Percentiles rank a stretch among this genome's conserved stretches.
phyloP scores from a whole-genome alignment of 805 yeast genomes.

The Lipomyces anomalus region DNA sequence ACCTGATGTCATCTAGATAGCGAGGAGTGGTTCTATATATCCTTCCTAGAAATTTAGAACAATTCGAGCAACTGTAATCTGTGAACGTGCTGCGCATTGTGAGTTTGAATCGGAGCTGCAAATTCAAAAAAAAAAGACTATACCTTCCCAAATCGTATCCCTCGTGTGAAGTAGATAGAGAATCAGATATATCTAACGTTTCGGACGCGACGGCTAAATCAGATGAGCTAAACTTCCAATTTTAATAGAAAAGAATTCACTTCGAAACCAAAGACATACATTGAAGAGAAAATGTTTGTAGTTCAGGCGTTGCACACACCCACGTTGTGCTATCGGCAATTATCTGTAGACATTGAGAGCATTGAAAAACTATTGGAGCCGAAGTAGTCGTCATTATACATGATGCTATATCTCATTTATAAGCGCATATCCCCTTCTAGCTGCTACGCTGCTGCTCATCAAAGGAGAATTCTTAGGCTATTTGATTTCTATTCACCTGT shows the following conservation, averaged over 20 bases:
- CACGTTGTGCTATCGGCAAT: conserved; percentile 29
- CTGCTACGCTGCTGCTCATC: no score
- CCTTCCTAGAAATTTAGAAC: conserved; percentile 24
- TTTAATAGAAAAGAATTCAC: conserved; percentile 3
- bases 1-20: conserved; percentile 25
- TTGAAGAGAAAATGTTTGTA: conserved; percentile 24
- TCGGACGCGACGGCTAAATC: conserved; percentile 9
- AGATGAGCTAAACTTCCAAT: not conserved
- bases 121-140: not conserved
- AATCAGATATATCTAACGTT: conserved; percentile 10
- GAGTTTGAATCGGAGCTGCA: not conserved
- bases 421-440: no score
- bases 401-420: no score
- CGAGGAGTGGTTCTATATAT: conserved; percentile 28
- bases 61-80: conserved; percentile 21
- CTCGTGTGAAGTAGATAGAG: conserved; percentile 14
- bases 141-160: conserved; percentile 23
- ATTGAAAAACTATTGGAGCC: conserved; percentile 31
- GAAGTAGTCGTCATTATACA: no score
- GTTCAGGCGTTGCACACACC: conserved; percentile 24
- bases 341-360: conserved; percentile 25
- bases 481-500: no score
- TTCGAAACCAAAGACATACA: not conserved
- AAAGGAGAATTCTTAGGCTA: no score
- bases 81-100: conserved; percentile 20